Percentiles rank a stretch among this genome's conserved stretches.
Conservation (phyloP, 306 rosid species). For the Arachis hypogaea region DNA sequence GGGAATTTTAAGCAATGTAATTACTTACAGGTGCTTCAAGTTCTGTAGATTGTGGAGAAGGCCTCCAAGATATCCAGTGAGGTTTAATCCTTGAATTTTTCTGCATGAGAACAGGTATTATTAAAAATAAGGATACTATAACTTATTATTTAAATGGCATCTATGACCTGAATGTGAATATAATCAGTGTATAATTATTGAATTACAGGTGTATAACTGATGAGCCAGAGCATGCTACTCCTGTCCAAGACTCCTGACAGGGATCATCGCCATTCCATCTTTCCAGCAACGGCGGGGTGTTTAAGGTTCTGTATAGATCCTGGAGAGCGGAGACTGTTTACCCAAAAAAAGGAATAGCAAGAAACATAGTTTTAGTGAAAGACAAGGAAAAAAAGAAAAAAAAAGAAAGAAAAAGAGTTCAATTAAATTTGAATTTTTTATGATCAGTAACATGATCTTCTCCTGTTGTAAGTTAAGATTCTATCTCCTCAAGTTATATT, state of each 20-base stretch:
- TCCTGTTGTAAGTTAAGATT: background rate
- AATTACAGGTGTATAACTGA: slow-evolving; percentile 83
- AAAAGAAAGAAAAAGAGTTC: background rate
- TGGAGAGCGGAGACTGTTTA: slow-evolving; percentile 68
- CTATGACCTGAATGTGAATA: slow-evolving; percentile 10
- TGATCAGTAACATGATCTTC: background rate
- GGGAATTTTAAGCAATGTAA: slow-evolving; percentile 2
- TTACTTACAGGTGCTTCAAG: slow-evolving; percentile 77
- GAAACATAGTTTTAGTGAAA: slow-evolving; percentile 11
- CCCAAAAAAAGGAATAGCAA: slow-evolving; percentile 13
- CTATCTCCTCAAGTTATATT: slow-evolving; percentile 3
- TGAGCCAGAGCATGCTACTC: slow-evolving; percentile 78
- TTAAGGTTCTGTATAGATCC: slow-evolving; percentile 64
- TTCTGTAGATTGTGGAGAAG: slow-evolving; percentile 60
- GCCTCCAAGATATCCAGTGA: slow-evolving; percentile 70
- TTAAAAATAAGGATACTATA: background rate
- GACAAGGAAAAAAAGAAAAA: background rate
- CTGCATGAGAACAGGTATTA: slow-evolving; percentile 46
- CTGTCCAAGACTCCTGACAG: slow-evolving; percentile 84
- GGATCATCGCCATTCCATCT: slow-evolving; percentile 88
- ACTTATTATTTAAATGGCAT: slow-evolving; percentile 4
- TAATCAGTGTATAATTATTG: background rate
- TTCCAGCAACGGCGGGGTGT: slow-evolving; percentile 56
- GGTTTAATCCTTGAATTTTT: slow-evolving; percentile 76
- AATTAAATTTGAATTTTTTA: slow-evolving; percentile 2